Evolutionary conservation across 2,329 filamentous ascomycete genomes (phyloP), one percentile per base, ranked within the genome.

Genomic region (Pyrenophora seminiperda): DNA sequence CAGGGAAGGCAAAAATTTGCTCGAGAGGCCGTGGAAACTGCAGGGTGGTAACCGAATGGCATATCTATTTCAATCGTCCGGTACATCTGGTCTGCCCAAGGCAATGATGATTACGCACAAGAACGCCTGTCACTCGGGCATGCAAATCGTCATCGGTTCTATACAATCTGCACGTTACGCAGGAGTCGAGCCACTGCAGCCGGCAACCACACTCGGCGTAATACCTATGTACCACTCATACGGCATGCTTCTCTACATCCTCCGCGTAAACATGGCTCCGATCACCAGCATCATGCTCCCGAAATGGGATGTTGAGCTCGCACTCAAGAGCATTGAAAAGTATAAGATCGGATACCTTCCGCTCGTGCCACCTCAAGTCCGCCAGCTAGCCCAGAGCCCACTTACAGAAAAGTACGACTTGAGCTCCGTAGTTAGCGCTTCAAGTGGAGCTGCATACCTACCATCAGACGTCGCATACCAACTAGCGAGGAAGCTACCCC

Each of bases 81-180:
- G 67, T 0, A 71, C 67, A 0, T 67, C 62, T 1, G 67, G 68
- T 0, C 56, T 71, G 0, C 67, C 68, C 2, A 71, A 71, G 36
- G 67, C 66, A 6, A 68, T 70, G 66, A 68, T 69, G 56, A 71
- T 69, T 7, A 57, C 66, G 4, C 67, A 71, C 50, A 54, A 50
- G 7, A 67, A 67, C 18, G 66, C 62, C 1, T 56, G 59, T 13
- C 52, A 61, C 41, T 67, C 65, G 1, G 62, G 65, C 1, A 56
- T 67, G 11, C 66, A 70, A 30, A 57, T 58, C 7, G 61, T 67
- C 34, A 59, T 63, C 3, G 65, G 59, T 2, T 58, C 56, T 2
- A 51, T 55, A 2, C 66, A 68, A 54, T 43, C 32, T 7, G 55
- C 65, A 14, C 58, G 58, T 0, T 67, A 54, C 39, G 47, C 40